Conservation (phyloP, 495 filamentous ascomycete genomes). For the Acidiella bohemica region DNA sequence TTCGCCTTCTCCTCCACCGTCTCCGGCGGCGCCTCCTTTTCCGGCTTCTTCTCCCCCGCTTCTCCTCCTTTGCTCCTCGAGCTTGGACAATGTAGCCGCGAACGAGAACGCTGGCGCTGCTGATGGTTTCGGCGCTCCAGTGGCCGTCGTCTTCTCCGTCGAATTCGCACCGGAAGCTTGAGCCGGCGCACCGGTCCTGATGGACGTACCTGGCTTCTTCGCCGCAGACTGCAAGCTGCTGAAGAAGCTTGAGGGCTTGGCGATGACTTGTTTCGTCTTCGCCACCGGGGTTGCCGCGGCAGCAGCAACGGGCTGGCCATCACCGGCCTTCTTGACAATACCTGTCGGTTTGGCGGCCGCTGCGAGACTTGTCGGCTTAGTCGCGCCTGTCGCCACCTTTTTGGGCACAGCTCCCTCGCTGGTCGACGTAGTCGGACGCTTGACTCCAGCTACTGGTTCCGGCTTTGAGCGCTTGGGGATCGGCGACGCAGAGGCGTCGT, state of each 20-base stretch:
- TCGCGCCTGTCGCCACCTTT: slow-evolving; percentile 27
- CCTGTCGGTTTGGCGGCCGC: slow-evolving; percentile 13
- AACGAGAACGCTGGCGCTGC: slow-evolving; percentile 34
- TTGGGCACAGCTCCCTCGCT: slow-evolving; percentile 33
- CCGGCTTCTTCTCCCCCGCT: slow-evolving; percentile 37
- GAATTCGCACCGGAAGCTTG: slow-evolving; percentile 16
- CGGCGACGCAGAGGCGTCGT: slow-evolving; percentile 20
- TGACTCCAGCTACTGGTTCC: slow-evolving; percentile 32
- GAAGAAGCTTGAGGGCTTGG: slow-evolving; percentile 47
- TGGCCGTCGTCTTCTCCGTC: slow-evolving; percentile 25
- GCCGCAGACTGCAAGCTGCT: slow-evolving; percentile 44
- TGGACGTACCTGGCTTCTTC: slow-evolving; percentile 47
- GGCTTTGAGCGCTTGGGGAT: slow-evolving; percentile 22
- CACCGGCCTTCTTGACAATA: slow-evolving; percentile 19
- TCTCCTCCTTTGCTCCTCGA: slow-evolving; percentile 51
- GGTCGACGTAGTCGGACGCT: slow-evolving; percentile 28
- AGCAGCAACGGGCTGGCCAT: slow-evolving; percentile 8
- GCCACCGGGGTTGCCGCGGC: slow-evolving; percentile 32
- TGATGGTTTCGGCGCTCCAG: slow-evolving; percentile 17
- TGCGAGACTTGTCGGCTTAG: slow-evolving; percentile 30
- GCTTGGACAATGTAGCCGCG: slow-evolving; percentile 44
- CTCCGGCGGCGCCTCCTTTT: slow-evolving; percentile 46
- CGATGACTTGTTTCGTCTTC: slow-evolving; percentile 37
- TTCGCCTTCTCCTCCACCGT: slow-evolving; percentile 61
- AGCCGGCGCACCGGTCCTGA: slow-evolving; percentile 19